A percentile compares a stretch with the other conserved stretches of the same genome.
These are phyloP conservation scores for Trifolium fragiferum DNA, from an alignment of 306 rosid species.

Conservation along the genomic window DNA sequence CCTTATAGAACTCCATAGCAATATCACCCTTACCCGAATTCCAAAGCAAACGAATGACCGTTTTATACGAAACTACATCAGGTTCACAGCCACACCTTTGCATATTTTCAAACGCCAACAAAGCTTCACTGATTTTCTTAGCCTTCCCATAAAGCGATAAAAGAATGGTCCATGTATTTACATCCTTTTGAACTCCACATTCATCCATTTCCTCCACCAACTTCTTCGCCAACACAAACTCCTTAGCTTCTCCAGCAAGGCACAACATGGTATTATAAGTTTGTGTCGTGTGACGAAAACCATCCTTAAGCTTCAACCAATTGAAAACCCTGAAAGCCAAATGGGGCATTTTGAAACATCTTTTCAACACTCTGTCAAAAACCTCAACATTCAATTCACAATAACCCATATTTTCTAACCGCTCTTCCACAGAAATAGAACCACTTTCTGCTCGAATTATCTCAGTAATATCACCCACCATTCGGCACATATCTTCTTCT, in stretches of 20 bases:
- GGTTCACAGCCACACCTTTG: conserved; percentile 65
- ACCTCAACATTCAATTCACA: conserved; percentile 55
- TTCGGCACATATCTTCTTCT: conserved; percentile 57
- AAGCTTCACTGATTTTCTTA: conserved; percentile 64
- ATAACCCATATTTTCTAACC: conserved; percentile 53
- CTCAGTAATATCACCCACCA: conserved; percentile 59
- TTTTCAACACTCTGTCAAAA: conserved; percentile 77
- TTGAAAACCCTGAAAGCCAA: conserved; percentile 72
- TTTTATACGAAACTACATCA: conserved; percentile 65
- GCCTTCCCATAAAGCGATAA: conserved; percentile 70
- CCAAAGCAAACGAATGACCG: conserved; percentile 63
- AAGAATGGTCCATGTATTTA: conserved; percentile 85
- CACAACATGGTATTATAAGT: conserved; percentile 68
- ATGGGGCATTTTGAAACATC: conserved; percentile 77
- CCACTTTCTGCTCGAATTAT: conserved; percentile 54
- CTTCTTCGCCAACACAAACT: conserved; percentile 65
- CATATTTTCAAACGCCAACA: conserved; percentile 67
- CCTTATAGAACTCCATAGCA: conserved; percentile 87
- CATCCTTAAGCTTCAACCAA: conserved; percentile 68
- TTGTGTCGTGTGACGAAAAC: conserved; percentile 57
- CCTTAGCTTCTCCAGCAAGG: conserved; percentile 83
- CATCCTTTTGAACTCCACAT: conserved; percentile 54
- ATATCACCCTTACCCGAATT: conserved; percentile 68
- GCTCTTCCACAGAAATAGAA: conserved; percentile 61
- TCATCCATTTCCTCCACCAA: conserved; percentile 75